These are phyloP conservation scores for Amaranthus palmeri DNA, from an alignment of 148 eudicot genomes.

Conservation along the genomic window DNA sequence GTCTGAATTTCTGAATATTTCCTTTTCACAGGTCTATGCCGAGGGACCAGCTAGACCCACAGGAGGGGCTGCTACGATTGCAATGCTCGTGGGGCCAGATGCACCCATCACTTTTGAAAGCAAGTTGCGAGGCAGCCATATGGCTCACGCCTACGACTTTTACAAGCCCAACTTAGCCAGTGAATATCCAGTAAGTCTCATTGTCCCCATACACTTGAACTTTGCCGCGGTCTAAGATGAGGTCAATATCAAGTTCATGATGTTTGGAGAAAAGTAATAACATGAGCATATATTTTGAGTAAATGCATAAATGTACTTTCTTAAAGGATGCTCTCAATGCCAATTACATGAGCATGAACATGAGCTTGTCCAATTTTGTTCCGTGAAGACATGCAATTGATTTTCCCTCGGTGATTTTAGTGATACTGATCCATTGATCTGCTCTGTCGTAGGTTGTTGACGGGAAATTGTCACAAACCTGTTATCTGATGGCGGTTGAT, in stretches of 20 bases:
- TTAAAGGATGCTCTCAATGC: not conserved
- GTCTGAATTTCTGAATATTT: not conserved
- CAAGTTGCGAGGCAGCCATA: conserved; percentile 89
- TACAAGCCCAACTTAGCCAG: conserved; percentile 98
- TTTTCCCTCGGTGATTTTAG: not conserved
- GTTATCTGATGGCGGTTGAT: conserved; percentile 96
- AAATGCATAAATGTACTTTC: not conserved
- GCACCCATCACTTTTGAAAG: conserved; percentile 92
- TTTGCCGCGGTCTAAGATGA: not conserved
- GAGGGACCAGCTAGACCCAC: conserved; percentile 98
- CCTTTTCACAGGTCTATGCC: conserved; percentile 75
- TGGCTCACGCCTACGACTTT: conserved; percentile 95
- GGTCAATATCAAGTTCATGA: not conserved
- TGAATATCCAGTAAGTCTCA: conserved; percentile 85
- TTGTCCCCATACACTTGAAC: not conserved
- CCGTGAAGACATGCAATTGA: not conserved
- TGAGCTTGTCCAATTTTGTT: not conserved
- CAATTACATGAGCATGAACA: not conserved
- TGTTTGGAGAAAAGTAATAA: no score
- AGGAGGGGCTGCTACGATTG: conserved; percentile 95
- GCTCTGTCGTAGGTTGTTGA: conserved; percentile 70
- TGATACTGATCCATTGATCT: conserved; percentile 4
- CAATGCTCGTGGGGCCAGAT: conserved; percentile 96
- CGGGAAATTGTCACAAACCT: conserved; percentile 98
- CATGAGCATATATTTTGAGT: not conserved